A percentile compares a stretch with the other conserved stretches of the same genome.
These are phyloP conservation scores for Phytophthora quininea DNA, from an alignment of 352 stramenopile species.

Conservation along the genomic window DNA sequence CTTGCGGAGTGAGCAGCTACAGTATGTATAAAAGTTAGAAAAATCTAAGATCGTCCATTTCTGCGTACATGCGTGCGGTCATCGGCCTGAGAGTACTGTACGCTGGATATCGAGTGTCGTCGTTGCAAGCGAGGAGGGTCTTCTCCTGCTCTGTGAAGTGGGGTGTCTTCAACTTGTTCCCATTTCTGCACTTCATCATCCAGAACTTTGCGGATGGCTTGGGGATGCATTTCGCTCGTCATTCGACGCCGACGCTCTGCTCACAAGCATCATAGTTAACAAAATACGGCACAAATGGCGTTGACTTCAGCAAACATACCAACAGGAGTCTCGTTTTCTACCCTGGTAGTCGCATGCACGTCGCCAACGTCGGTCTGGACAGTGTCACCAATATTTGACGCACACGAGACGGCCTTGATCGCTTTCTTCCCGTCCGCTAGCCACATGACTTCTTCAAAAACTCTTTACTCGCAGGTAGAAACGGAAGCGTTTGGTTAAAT, in stretches of 20 bases:
- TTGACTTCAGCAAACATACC: conserved; percentile 5
- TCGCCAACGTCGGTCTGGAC: background rate
- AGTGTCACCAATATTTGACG: background rate
- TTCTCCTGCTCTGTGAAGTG: background rate
- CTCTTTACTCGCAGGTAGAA: conserved; percentile 78
- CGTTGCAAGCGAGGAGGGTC: conserved; percentile 25
- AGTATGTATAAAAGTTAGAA: conserved; percentile 5
- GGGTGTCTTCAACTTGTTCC: conserved; percentile 58
- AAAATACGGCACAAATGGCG: background rate
- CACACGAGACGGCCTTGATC: background rate
- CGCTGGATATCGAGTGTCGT: conserved; percentile 19
- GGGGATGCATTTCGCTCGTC: conserved; percentile 83
- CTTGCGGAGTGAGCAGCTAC: conserved; percentile 57
- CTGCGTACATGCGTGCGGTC: conserved; percentile 41
- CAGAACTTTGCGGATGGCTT: conserved; percentile 66
- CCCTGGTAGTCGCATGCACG: background rate
- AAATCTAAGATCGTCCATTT: background rate
- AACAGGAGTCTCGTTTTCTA: conserved; percentile 21
- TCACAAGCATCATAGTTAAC: background rate
- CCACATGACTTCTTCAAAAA: conserved; percentile 81
- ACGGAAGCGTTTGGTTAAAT: conserved; percentile 80
- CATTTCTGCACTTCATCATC: conserved; percentile 74
- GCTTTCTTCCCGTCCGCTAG: conserved; percentile 36
- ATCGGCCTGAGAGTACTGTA: conserved; percentile 17
- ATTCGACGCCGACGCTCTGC: conserved; percentile 49